These are phyloP conservation scores for Aspergillus awamori DNA, from an alignment of 2,329 filamentous ascomycete species.

Conservation along the genomic window DNA sequence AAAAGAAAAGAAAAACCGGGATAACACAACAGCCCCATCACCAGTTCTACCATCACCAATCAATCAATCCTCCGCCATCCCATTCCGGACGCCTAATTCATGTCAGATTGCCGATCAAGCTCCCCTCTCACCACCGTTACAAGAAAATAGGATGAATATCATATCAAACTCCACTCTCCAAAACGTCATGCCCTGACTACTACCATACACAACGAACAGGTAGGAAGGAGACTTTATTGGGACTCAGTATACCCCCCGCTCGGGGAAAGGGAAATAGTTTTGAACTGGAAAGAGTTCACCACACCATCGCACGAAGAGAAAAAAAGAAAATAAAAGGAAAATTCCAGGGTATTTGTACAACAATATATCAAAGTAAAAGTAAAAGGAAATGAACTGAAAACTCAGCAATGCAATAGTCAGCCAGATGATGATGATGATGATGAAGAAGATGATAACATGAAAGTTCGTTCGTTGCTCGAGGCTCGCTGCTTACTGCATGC, in stretches of 20 bases:
- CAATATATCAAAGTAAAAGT: constrained; percentile 7
- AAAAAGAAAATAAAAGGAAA: neutral
- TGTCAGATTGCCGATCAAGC: constrained; percentile 8
- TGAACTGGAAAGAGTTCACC: neutral
- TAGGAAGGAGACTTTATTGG: no score
- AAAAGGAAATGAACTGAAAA: neutral
- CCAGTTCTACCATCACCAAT: constrained; percentile 19
- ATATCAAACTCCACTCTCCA: neutral
- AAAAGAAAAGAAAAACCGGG: neutral
- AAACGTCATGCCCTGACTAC: neutral
- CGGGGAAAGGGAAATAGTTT: neutral
- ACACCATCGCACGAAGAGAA: neutral
- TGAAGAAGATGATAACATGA: constrained; percentile 2
- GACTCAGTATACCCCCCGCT: no score
- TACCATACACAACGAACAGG: no score
- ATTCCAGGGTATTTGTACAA: constrained; percentile 27
- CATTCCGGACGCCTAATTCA: constrained; percentile 25
- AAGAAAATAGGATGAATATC: no score
- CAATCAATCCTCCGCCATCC: constrained; percentile 3
- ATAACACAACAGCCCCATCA: constrained; percentile 8
- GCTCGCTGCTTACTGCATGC: neutral
- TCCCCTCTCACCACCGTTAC: neutral
- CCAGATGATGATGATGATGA: constrained; percentile 8
- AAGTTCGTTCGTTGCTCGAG: constrained; percentile 1
- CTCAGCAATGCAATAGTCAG: neutral